Evolutionary conservation across 768 basidiomycete genomes (phyloP), one percentile per base, ranked within the genome.

Genomic region (Cubamyces lactineus): DNA sequence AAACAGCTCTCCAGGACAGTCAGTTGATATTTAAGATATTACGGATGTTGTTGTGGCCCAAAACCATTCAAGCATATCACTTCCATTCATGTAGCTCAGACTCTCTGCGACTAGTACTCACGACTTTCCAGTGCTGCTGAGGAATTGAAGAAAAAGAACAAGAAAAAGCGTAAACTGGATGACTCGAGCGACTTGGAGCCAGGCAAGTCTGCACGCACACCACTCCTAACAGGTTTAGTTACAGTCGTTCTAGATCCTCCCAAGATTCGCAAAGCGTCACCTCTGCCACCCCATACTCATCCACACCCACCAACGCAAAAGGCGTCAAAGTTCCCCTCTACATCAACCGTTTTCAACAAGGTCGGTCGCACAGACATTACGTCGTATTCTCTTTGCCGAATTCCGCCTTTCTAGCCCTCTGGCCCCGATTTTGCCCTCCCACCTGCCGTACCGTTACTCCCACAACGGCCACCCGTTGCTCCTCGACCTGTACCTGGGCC

Each of bases 151-250:
- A 73, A 89, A 76, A 91, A 64, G 53, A 64, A 89, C 79, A 91
- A 90, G 77, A 91, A 92, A 77, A 93, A 92, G 71, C 89, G 91
- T 74, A 91, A 89, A 81, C 83, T 88, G 58, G 90, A 91, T 41
- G 78, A 81, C 41, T 86, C 86, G n/a, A 89, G 87, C 66, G 91
- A 92, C 65, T 73, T 77, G 34, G 90, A 92, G 69, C 79, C 78
- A 71, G 84, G 85, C 84, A 73, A 54, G 72, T 49, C 60, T 56
- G 38, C 40, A 34, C 50, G 42, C 6, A 57, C 11, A 57, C 61
- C 48, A 55, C 57, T 55, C 46, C 53, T 54, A 34, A 61, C 41
- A 21, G 21, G 40, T 17, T 21, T 23, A 30, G 64, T 67, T 57
- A 68, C 66, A 38, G 47, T 19, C 43, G 50, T 19, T 46, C 43